phyloP scores from a whole-genome alignment of 2,329 filamentous ascomycete genomes.

The Mycocentrospora acerina region DNA sequence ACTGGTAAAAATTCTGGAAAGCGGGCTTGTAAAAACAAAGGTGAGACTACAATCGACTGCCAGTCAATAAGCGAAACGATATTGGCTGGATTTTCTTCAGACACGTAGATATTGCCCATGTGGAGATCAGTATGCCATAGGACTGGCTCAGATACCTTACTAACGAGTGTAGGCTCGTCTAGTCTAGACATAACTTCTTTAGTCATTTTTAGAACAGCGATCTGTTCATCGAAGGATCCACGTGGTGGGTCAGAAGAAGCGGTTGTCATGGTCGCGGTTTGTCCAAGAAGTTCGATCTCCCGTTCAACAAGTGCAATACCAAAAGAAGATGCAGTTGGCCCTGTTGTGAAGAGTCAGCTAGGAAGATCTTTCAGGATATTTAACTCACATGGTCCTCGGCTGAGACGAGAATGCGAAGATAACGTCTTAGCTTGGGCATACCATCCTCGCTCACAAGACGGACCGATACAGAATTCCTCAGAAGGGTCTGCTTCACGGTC shows the following conservation, averaged over 20 bases:
- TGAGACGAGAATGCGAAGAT: conserved; percentile 6
- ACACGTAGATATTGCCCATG: conserved; percentile 42
- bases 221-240: conserved; percentile 15
- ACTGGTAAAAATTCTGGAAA: conserved; percentile 18
- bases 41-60: conserved; percentile 26
- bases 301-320: conserved; percentile 20
- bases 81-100: conserved; percentile 15
- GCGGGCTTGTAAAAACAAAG: conserved; percentile 18
- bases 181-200: conserved; percentile 14
- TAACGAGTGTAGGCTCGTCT: conserved; percentile 7
- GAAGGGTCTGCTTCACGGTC: conserved; percentile 7
- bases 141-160: conserved; percentile 7
- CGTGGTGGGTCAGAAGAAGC: conserved; percentile 8
- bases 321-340: conserved; percentile 18
- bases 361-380: neutral
- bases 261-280: neutral
- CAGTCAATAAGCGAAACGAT: conserved; percentile 27
- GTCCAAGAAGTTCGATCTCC: conserved; percentile 10
- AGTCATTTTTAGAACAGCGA: conserved; percentile 10
- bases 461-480: conserved; percentile 11
- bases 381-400: conserved; percentile 16
- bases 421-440: conserved; percentile 1
- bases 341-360: conserved; percentile 13
- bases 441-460: conserved; percentile 10
- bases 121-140: conserved; percentile 40